Percentiles rank a stretch among this genome's conserved stretches.
phyloP scores from a whole-genome alignment of 1,139 yeast genomes.

The Nematodospora anomalae region DNA sequence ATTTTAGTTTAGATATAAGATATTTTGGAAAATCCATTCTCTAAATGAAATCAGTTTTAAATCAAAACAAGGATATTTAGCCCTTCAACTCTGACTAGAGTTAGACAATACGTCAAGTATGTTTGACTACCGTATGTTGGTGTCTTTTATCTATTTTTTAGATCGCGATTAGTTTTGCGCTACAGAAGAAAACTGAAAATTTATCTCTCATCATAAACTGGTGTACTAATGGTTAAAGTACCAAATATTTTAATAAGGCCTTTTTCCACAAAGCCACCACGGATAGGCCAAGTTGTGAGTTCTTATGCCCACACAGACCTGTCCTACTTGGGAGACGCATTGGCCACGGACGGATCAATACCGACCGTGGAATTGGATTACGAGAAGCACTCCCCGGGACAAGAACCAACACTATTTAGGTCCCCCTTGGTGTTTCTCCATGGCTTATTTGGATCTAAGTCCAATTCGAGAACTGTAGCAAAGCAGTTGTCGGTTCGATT shows the following conservation, averaged over 20 bases:
- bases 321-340: conserved; percentile 11
- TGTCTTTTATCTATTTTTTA: no score
- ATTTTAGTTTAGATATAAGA: no score
- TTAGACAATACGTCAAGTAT: no score
- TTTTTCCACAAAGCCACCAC: conserved; percentile 5
- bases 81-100: no score
- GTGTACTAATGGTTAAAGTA: neutral
- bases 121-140: no score
- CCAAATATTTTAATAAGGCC: neutral
- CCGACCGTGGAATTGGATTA: conserved; percentile 31
- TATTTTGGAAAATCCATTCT: no score
- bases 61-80: no score
- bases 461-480: conserved; percentile 76
- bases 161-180: neutral
- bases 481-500: conserved; percentile 43
- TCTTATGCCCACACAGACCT: conserved; percentile 10
- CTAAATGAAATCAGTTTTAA: no score
- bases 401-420: conserved; percentile 16
- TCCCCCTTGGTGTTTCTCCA: conserved; percentile 76
- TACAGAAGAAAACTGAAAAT: neutral
- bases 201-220: neutral
- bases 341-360: conserved; percentile 10
- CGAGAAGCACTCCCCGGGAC: conserved; percentile 30
- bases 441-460: conserved; percentile 84
- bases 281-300: conserved; percentile 6